Evolutionary conservation across 306 rosid genomes (phyloP).

Genomic region (Mimosa bimucronata): DNA sequence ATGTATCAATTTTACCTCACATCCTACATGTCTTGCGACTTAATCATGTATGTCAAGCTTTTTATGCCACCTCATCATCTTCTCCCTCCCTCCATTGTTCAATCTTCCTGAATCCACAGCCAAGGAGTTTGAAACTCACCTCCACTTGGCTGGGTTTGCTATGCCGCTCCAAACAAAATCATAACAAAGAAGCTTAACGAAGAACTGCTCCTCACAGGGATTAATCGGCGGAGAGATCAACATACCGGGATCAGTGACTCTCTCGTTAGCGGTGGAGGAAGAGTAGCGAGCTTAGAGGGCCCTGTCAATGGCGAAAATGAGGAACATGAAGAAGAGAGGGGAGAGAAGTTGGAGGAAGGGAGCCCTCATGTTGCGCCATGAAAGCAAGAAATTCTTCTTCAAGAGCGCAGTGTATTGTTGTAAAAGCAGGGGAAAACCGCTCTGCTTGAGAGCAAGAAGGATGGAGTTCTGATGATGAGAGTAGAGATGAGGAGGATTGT

Average conservation of each 20-base stretch:
- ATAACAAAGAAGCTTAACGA: slow-evolving; percentile 58
- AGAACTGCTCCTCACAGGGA: slow-evolving; percentile 75
- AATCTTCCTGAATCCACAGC: too few species aligned
- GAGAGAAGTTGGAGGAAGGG: slow-evolving; percentile 61
- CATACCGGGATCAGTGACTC: slow-evolving; percentile 44
- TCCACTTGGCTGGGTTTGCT: too few species aligned
- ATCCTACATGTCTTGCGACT: too few species aligned
- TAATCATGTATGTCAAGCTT: too few species aligned
- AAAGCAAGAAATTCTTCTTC: slow-evolving; percentile 63
- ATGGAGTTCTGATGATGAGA: too few species aligned
- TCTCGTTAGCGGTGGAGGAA: slow-evolving; percentile 34
- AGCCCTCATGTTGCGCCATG: slow-evolving; percentile 71
- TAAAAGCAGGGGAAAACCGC: slow-evolving; percentile 51
- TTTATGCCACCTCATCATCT: too few species aligned
- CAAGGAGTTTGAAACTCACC: too few species aligned
- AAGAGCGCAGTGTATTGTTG: slow-evolving; percentile 67
- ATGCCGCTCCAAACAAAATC: slow-evolving; percentile 92
- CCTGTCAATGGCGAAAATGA: slow-evolving; percentile 65
- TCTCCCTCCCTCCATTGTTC: too few species aligned
- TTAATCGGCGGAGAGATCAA: slow-evolving; percentile 48
- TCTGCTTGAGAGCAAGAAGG: too few species aligned
- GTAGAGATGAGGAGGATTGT: too few species aligned
- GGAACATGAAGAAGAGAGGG: slow-evolving; percentile 67
- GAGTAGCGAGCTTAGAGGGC: slow-evolving; percentile 50
- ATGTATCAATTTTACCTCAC: too few species aligned